phyloP scores from a whole-genome alignment of 345 rosid species.

The Trapa incisa region DNA sequence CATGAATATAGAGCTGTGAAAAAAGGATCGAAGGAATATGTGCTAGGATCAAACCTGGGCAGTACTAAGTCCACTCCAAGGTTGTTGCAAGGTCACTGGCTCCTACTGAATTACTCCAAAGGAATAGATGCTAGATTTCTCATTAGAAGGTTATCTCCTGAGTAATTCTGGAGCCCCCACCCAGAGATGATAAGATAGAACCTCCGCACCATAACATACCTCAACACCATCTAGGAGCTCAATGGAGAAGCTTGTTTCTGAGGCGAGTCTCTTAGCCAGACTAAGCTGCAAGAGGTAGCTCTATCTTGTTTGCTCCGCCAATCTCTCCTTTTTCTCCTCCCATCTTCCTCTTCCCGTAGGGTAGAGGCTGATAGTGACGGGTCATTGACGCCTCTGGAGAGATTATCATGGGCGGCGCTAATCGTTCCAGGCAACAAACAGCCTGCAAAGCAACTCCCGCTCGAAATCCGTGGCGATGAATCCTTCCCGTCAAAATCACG shows the following conservation, averaged over 20 bases:
- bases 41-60: constrained; percentile 51
- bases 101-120: constrained; percentile 94
- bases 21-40: too few relatives aligned
- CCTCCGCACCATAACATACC: constrained; percentile 27
- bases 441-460: too few relatives aligned
- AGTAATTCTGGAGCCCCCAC: constrained; percentile 97
- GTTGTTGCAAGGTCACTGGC: constrained; percentile 78
- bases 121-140: constrained; percentile 89
- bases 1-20: too few relatives aligned
- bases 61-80: constrained; percentile 89
- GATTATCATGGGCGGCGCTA: constrained; percentile 48
- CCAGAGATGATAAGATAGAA: constrained; percentile 84
- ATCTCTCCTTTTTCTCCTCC: constrained; percentile 17
- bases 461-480: too few relatives aligned
- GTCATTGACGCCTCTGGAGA: constrained; percentile 43
- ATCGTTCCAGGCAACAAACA: constrained; percentile 10
- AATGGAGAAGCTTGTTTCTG: constrained; percentile 41
- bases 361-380: constrained; percentile 19
- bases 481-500: too few relatives aligned
- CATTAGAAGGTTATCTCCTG: constrained; percentile 91
- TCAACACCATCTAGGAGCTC: constrained; percentile 22
- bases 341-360: constrained; percentile 22
- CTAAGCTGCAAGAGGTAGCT: constrained; percentile 57
- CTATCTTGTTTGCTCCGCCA: constrained; percentile 38
- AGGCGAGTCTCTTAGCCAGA: constrained; percentile 62